Evolutionary conservation across 2,329 filamentous ascomycete species (phyloP), one percentile per base, ranked within the genome.

Genomic region (Hymenoscyphus scutula): DNA sequence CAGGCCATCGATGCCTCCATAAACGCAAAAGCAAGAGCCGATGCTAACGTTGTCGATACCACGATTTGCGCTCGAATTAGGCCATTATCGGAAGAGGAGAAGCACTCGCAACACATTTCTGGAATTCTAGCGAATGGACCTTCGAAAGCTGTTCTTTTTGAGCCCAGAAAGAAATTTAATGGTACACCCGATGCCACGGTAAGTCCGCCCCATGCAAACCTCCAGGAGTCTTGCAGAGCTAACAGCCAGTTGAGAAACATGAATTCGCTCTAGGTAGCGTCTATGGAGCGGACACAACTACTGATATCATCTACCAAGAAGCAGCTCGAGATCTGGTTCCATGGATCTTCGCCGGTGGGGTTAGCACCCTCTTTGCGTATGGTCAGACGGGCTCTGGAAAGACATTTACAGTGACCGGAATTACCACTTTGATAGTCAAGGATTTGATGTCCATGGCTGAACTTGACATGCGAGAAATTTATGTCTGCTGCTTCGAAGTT

Each of bases 401-500:
- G 69, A 81, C 79, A 0, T 77, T 73, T 63, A 81, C 78, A 0
- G 73, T 82, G 59, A 78, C 73, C 60, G 71, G 72, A 2, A 69
- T 82, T 0, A 76, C 81, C 67, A 64, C 75, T 11, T 73, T 80
- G 2, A 76, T 79, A 5, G 76, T 76, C 1, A 70, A 74, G 41
- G 76, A 79, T 59, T 70, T 81, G 5, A 97, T 89, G 84, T 97
- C 97, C 91, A 94, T 94, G 53, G 85, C 81, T 1, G 80, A 88
- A 3, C 89, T 93, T 23, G 85, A 94, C 67, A 90, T 91, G 0
- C 92, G 94, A 3, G 81, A 97, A 61, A 97, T 98, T 65, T 94
- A 94, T 5, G 85, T 92, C 32, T 97, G 92, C 10, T 97, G 93
- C 76, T 88, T 96, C 76, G 94, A 97, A 75, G 82, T 98, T 58